Evolutionary conservation across 2,329 filamentous ascomycete genomes (phyloP).

Genomic region (Fonsecaea pedrosoi): DNA sequence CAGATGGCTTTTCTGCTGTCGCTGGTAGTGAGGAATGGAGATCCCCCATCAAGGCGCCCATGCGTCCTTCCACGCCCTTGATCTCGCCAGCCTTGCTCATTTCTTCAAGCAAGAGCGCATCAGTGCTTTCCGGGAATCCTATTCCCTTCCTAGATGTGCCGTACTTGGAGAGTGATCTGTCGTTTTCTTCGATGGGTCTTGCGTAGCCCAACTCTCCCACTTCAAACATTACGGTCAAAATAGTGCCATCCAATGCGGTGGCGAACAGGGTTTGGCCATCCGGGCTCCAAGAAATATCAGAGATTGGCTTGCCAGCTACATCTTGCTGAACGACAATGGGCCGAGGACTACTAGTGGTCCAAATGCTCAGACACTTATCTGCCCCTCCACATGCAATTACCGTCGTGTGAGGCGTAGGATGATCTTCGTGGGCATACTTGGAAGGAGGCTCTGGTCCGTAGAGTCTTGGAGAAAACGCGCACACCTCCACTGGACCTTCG

Average conservation of each 20-base stretch:
- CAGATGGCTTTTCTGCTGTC: slow-evolving; percentile 10
- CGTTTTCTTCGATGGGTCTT: slow-evolving; percentile 84
- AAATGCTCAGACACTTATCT: slow-evolving; percentile 94
- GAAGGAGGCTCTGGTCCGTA: slow-evolving; percentile 75
- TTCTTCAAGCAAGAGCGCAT: slow-evolving; percentile 85
- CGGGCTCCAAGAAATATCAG: slow-evolving; percentile 91
- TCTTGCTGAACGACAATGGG: slow-evolving; percentile 91
- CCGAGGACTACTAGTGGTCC: slow-evolving; percentile 94
- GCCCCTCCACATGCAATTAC: slow-evolving; percentile 97
- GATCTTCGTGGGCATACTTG: slow-evolving; percentile 55
- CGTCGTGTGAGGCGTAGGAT: slow-evolving; percentile 69
- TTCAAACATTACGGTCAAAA: slow-evolving; percentile 81
- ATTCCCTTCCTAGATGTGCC: slow-evolving; percentile 85
- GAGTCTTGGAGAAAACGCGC: slow-evolving; percentile 91
- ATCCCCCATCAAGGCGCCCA: slow-evolving; percentile 98
- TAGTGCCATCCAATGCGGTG: slow-evolving; percentile 86
- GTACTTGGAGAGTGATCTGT: slow-evolving; percentile 90
- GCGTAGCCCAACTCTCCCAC: slow-evolving; percentile 89
- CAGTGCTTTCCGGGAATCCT: slow-evolving; percentile 90
- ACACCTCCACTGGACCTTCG: slow-evolving; percentile 95
- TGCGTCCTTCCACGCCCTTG: slow-evolving; percentile 87
- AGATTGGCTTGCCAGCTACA: slow-evolving; percentile 86
- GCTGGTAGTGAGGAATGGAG: slow-evolving; percentile 60
- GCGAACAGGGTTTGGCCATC: slow-evolving; percentile 87
- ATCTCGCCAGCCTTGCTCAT: slow-evolving; percentile 90